Evolutionary conservation across 2,329 filamentous ascomycete genomes (phyloP), one percentile per base, ranked within the genome.

Genomic region (Claviceps paspali): DNA sequence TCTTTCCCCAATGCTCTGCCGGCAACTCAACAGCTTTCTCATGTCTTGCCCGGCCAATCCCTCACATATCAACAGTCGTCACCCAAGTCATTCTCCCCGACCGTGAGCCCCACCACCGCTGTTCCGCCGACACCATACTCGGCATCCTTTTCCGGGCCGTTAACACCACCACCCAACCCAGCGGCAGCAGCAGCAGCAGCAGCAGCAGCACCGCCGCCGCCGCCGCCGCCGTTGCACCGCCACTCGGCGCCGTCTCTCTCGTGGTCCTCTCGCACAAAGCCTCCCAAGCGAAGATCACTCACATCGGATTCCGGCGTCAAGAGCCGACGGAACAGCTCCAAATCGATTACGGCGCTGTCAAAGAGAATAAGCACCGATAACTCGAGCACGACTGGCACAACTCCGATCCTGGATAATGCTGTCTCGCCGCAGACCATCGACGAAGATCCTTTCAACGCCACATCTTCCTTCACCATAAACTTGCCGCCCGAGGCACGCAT

Each of bases 401-500:
- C 36, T 5, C 33, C 35, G 9, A 32, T 8, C 18, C 3, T 14
- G 12, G 36, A 38, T 18, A 41, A 35, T 11, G 50, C 48, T 2
- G 39, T 49, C 3, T 42, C 49, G 1, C 45, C 41, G 0, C 28
- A 38, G 17, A 44, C 47, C 17, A 46, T 43, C 3, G 38, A 29
- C 42, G 47, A 15, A 39, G 7, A 10, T 12, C 6, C 21, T 7
- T 30, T 30, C 4, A 11, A 51, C 1, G 44, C 45, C 2, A 42
- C 43, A 1, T 64, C 62, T 1, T 50, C 49, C 1, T 67, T 67
- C 36, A 65, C 63, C 0, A 47, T 60, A 0, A 57, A 64, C 41
- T 45, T 67, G 6, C 55, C 64, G 0, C 44, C 56, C 2, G 63
- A 67, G 34, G 55, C 59, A 2, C 63, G 58, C 45, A 59, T 62